These are phyloP conservation scores for Plenodomus biglobosus DNA, from an alignment of 2,329 filamentous ascomycete species.

Conservation along the genomic window DNA sequence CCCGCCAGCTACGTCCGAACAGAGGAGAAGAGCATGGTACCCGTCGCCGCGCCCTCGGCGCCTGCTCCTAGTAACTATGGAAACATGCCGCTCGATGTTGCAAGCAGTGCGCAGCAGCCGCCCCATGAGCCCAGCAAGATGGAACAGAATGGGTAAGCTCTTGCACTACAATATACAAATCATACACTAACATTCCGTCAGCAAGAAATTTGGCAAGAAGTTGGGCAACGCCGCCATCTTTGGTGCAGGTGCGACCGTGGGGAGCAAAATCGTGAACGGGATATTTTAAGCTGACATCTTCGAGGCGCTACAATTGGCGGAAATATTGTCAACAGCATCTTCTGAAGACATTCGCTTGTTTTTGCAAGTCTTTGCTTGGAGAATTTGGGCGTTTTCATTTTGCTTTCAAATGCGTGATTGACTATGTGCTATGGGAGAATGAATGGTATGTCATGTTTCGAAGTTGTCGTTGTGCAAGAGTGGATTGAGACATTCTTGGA, in stretches of 20 bases:
- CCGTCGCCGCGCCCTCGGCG: conserved; percentile 40
- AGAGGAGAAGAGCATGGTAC: conserved; percentile 60
- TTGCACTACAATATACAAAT: background rate
- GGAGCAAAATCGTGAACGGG: conserved; percentile 84
- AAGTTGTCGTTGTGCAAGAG: too few relatives aligned
- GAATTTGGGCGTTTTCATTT: too few relatives aligned
- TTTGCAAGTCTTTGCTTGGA: too few relatives aligned
- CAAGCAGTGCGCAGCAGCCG: conserved; percentile 53
- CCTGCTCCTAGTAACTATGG: conserved; percentile 62
- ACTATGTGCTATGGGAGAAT: too few relatives aligned
- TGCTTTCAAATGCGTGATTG: too few relatives aligned
- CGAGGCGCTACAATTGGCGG: conserved; percentile 87
- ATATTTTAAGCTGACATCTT: conserved; percentile 66
- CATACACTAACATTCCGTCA: background rate
- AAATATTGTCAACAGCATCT: conserved; percentile 66
- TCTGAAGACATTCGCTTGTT: conserved; percentile 6
- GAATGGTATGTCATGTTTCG: too few relatives aligned
- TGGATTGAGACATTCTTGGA: too few relatives aligned
- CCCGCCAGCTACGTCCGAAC: conserved; percentile 83
- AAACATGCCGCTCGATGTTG: conserved; percentile 75
- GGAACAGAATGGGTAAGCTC: conserved; percentile 58
- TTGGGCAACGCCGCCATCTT: conserved; percentile 83
- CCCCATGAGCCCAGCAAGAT: conserved; percentile 63
- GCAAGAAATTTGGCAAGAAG: conserved; percentile 98
- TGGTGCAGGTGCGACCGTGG: conserved; percentile 87